These are phyloP conservation scores for Naganishia sp. DNA, from an alignment of 1,284 basidiomycete genomes.

Conservation along the genomic window DNA sequence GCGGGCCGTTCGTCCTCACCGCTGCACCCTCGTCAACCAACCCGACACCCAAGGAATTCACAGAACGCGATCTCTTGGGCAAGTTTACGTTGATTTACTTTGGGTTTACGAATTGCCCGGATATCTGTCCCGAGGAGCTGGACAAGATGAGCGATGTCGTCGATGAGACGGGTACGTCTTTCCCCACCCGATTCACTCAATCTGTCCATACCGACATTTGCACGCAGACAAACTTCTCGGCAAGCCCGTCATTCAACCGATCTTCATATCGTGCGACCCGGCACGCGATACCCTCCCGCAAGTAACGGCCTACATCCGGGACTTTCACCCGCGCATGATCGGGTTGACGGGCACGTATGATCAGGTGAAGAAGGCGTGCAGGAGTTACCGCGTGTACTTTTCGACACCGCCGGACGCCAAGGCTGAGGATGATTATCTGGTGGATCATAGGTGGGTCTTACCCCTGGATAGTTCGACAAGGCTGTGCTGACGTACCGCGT, in stretches of 20 bases:
- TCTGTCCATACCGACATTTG: background rate
- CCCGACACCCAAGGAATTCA: slow-evolving; percentile 64
- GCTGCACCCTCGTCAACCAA: background rate
- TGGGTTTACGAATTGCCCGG: slow-evolving; percentile 95
- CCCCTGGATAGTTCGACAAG: background rate
- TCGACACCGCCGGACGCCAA: slow-evolving; percentile 82
- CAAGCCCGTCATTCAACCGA: slow-evolving; percentile 65
- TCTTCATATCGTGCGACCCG: slow-evolving; percentile 96
- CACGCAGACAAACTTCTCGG: slow-evolving; percentile 66
- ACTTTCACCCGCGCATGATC: slow-evolving; percentile 88
- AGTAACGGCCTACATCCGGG: slow-evolving; percentile 60
- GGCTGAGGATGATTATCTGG: slow-evolving; percentile 84
- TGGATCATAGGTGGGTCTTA: slow-evolving; percentile 67
- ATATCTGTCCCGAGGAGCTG: slow-evolving; percentile 97
- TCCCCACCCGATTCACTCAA: background rate
- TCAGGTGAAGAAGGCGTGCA: slow-evolving; percentile 84
- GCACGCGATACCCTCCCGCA: slow-evolving; percentile 75
- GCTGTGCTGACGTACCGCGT: slow-evolving; percentile 32
- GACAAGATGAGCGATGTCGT: slow-evolving; percentile 93
- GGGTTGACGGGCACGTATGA: slow-evolving; percentile 86
- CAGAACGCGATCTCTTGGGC: slow-evolving; percentile 78
- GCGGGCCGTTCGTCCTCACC: slow-evolving; percentile 81
- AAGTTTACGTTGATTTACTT: slow-evolving; percentile 90
- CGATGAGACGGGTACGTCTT: slow-evolving; percentile 65
- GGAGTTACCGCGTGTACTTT: slow-evolving; percentile 97